A percentile compares a stretch with the other conserved stretches of the same genome.
Evolutionary conservation across 495 filamentous ascomycete genomes (phyloP).

Genomic region (Hypoxylon intermedium): DNA sequence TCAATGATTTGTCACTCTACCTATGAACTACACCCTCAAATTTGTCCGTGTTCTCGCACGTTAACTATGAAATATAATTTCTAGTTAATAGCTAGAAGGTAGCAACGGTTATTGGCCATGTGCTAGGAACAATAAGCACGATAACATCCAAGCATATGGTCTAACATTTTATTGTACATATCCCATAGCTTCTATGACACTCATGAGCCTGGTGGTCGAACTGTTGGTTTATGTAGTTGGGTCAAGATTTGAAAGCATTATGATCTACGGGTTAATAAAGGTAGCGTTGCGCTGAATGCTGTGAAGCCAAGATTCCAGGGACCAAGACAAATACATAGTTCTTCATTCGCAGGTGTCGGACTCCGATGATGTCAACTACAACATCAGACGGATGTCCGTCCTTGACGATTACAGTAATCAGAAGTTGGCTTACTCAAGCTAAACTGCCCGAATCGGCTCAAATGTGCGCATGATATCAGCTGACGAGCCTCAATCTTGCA

Average conservation of each 20-base stretch:
- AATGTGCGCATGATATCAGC: slow-evolving; percentile 23
- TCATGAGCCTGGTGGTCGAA: slow-evolving; percentile 3
- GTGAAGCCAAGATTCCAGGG: slow-evolving; percentile 2
- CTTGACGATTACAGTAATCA: slow-evolving; percentile 36
- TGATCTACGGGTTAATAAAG: not conserved
- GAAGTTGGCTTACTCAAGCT: slow-evolving; percentile 35
- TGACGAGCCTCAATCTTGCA: slow-evolving; percentile 18
- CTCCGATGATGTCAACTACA: slow-evolving; percentile 35
- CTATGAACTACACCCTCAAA: not conserved
- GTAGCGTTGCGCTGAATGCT: not conserved
- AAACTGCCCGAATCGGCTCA: slow-evolving; percentile 26
- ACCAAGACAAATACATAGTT: slow-evolving; percentile 10
- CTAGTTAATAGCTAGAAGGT: slow-evolving; percentile 13
- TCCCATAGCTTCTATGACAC: slow-evolving; percentile 1
- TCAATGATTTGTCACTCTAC: slow-evolving; percentile 22
- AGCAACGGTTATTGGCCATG: slow-evolving; percentile 5
- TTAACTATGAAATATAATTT: not conserved
- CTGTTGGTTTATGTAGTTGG: not conserved
- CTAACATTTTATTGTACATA: not conserved
- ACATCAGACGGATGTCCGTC: slow-evolving; percentile 33
- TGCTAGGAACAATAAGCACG: slow-evolving; percentile 10
- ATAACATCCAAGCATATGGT: slow-evolving; percentile 6
- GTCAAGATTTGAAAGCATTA: not conserved
- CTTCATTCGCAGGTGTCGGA: slow-evolving; percentile 29
- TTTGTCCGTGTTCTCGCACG: not conserved